These are phyloP conservation scores for Geosmithia putterillii DNA, from an alignment of 2,329 filamentous ascomycete species.

Conservation along the genomic window DNA sequence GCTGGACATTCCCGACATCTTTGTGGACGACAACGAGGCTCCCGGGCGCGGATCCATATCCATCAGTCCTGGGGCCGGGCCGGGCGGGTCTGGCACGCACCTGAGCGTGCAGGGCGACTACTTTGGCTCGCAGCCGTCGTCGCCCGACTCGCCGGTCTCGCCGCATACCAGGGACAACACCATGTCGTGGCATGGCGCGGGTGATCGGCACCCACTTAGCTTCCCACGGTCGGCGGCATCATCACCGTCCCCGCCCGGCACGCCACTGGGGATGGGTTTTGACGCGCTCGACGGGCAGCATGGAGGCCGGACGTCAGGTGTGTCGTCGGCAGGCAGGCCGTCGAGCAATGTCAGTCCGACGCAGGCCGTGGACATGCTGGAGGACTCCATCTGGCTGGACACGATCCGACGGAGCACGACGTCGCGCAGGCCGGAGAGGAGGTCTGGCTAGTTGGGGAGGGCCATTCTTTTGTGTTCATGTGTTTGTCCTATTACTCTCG, in stretches of 20 bases:
- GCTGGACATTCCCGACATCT: slow-evolving; percentile 79
- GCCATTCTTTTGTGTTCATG: not conserved
- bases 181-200: slow-evolving; percentile 4
- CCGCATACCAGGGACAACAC: not conserved
- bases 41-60: not conserved
- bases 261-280: slow-evolving; percentile 42
- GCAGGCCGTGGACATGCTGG: slow-evolving; percentile 73
- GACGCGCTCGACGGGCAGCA: slow-evolving; percentile 31
- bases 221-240: slow-evolving; percentile 35
- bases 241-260: slow-evolving; percentile 18
- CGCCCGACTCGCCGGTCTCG: not conserved
- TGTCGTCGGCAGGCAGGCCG: slow-evolving; percentile 9
- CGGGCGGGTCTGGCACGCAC: slow-evolving; percentile 3
- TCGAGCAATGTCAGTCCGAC: slow-evolving; percentile 54
- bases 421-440: slow-evolving; percentile 30
- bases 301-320: not conserved
- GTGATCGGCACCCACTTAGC: slow-evolving; percentile 36
- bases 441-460: slow-evolving; percentile 7
- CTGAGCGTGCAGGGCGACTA: slow-evolving; percentile 4
- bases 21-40: slow-evolving; percentile 61
- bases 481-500: not conserved
- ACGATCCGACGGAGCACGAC: slow-evolving; percentile 85
- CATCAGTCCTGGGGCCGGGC: too few species aligned
- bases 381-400: slow-evolving; percentile 86
- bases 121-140: not conserved